These are phyloP conservation scores for Pinus albicaulis DNA, from an alignment of 75 land plant genomes.

Conservation along the genomic window DNA sequence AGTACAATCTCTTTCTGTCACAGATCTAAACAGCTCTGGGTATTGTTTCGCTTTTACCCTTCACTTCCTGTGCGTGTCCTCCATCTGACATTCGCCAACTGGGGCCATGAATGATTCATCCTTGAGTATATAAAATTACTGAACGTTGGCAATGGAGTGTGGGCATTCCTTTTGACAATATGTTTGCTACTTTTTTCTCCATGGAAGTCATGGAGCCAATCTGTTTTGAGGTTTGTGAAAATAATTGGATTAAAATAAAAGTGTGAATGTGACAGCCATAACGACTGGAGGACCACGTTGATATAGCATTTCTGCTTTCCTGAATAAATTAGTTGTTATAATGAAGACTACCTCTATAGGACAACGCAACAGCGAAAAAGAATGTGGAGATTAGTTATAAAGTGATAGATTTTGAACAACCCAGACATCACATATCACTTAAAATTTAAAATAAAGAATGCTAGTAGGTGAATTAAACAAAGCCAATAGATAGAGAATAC, in stretches of 20 bases:
- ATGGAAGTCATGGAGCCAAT: not conserved
- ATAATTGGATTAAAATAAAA: not conserved
- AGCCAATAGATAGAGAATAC: too few relatives aligned
- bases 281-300: too few relatives aligned
- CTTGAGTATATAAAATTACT: not conserved
- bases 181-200: not conserved
- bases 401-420: too few relatives aligned
- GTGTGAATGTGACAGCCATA: not conserved
- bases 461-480: too few relatives aligned
- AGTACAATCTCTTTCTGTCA: not conserved
- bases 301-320: too few relatives aligned
- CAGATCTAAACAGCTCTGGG: not conserved
- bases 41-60: not conserved
- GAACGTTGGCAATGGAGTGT: not conserved
- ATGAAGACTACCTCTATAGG: too few relatives aligned
- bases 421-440: too few relatives aligned
- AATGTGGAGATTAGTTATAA: too few relatives aligned
- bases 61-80: not conserved
- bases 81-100: too few relatives aligned
- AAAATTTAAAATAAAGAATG: too few relatives aligned
- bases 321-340: too few relatives aligned
- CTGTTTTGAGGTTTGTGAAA: not conserved
- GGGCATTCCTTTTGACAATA: not conserved
- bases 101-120: not conserved
- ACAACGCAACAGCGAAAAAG: too few relatives aligned